Percentiles rank a stretch among this genome's conserved stretches.
phyloP scores from a whole-genome alignment of 257 asterid species.

The Solanum piurae region DNA sequence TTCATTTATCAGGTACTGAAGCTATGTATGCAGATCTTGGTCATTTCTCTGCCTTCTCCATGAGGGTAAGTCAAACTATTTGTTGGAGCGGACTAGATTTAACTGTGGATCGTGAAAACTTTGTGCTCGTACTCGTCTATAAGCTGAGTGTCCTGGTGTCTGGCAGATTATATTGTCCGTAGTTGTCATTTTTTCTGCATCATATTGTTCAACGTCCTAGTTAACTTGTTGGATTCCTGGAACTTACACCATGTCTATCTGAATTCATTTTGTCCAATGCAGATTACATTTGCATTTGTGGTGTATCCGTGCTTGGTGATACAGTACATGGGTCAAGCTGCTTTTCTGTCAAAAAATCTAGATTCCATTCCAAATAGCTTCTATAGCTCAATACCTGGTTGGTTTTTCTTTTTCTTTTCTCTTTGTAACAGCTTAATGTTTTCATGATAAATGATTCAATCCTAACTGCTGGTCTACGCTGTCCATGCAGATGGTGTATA shows the following conservation, averaged over 20 bases:
- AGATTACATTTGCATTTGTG: constrained; percentile 65
- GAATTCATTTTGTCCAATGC: constrained; percentile 11
- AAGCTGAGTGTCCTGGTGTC: not conserved
- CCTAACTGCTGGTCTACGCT: not conserved
- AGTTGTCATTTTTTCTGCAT: not conserved
- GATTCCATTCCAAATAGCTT: constrained; percentile 45
- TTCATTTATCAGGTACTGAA: not conserved
- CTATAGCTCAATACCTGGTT: constrained; percentile 80
- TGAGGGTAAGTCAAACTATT: not conserved
- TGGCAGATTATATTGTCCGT: not conserved
- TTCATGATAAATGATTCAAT: not conserved
- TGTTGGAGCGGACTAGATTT: not conserved
- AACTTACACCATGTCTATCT: not conserved
- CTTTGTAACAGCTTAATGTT: not conserved
- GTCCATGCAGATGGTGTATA: constrained; percentile 25
- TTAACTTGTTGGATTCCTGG: not conserved
- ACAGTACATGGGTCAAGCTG: constrained; percentile 99
- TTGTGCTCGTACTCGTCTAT: not conserved
- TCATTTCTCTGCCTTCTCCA: constrained; percentile 4
- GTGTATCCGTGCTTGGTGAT: constrained; percentile 86
- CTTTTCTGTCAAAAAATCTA: constrained; percentile 68
- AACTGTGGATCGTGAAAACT: not conserved
- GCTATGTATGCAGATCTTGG: constrained; percentile 5
- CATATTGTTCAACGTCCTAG: not conserved
- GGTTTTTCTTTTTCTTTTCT: constrained; percentile 1